Percentiles rank a stretch among this genome's conserved stretches.
Conservation (phyloP, 305 asterid species). For the Coffea humblotiana region DNA sequence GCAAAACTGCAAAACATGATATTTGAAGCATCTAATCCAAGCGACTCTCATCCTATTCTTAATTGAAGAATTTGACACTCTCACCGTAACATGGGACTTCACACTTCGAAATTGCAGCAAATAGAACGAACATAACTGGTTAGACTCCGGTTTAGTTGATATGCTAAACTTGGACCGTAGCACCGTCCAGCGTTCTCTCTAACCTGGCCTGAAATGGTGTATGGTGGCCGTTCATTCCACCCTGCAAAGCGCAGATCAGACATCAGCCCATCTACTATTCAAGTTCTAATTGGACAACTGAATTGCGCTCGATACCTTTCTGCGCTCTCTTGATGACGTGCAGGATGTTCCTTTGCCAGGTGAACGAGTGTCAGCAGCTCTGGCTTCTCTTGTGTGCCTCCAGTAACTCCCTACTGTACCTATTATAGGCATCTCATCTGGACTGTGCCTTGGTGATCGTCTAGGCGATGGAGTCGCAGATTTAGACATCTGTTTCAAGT, state of each 20-base stretch:
- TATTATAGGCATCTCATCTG: constrained; percentile 33
- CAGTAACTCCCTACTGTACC: constrained; percentile 68
- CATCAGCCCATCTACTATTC: background rate
- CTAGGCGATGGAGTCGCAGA: constrained; percentile 24
- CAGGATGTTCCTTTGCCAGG: constrained; percentile 10
- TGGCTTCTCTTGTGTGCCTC: constrained; percentile 35
- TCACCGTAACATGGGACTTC: background rate
- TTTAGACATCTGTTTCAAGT: constrained; percentile 29
- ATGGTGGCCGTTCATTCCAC: background rate
- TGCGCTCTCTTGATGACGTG: constrained; percentile 3
- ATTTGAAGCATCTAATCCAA: background rate
- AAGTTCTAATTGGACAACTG: background rate
- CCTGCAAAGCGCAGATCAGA: constrained; percentile 20
- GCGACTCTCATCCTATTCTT: constrained; percentile 21
- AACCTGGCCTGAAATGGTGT: constrained; percentile 25
- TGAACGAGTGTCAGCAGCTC: constrained; percentile 14
- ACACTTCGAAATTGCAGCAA: background rate
- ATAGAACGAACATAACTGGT: background rate
- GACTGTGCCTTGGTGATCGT: constrained; percentile 22
- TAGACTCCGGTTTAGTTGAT: background rate
- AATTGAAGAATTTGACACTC: constrained; percentile 23
- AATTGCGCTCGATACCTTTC: constrained; percentile 8
- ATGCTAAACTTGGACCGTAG: constrained; percentile 1
- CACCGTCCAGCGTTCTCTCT: constrained; percentile 17
- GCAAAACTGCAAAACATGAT: background rate